These are phyloP conservation scores for Tolypocladium ovalisporum DNA, from an alignment of 2,329 filamentous ascomycete species.

Conservation along the genomic window DNA sequence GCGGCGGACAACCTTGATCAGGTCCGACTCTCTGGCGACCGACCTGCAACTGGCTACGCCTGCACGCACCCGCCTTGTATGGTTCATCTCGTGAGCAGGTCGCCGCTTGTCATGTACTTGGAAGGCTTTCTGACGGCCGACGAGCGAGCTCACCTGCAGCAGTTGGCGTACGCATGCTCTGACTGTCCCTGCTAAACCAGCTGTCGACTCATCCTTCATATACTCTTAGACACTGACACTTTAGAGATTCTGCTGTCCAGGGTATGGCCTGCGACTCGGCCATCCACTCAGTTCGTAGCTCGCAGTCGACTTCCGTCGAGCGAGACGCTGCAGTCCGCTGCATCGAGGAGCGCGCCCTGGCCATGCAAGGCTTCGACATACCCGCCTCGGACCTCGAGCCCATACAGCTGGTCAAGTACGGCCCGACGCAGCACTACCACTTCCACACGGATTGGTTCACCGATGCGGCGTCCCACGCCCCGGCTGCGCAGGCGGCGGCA, in stretches of 20 bases:
- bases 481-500: constrained; percentile 28
- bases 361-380: constrained; percentile 32
- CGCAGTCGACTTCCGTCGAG: constrained; percentile 30
- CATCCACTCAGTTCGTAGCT: constrained; percentile 28
- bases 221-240: constrained; percentile 25
- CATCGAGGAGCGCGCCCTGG: constrained; percentile 33
- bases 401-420: constrained; percentile 37
- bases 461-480: constrained; percentile 21
- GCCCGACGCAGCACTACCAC: constrained; percentile 31
- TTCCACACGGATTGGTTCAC: constrained; percentile 42
- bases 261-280: constrained; percentile 20
- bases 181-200: neutral
- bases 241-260: constrained; percentile 31
- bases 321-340: constrained; percentile 31
- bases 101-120: constrained; percentile 38
- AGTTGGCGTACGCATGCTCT: constrained; percentile 23
- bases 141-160: constrained; percentile 30
- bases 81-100: constrained; percentile 32
- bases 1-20: neutral
- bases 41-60: constrained; percentile 4
- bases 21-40: neutral
- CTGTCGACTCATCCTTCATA: neutral
- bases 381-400: constrained; percentile 29
- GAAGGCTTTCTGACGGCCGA: constrained; percentile 30
- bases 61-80: constrained; percentile 25